These are phyloP conservation scores for Purpureocillium takamizusanense DNA, from an alignment of 2,329 filamentous ascomycete species.

Conservation along the genomic window DNA sequence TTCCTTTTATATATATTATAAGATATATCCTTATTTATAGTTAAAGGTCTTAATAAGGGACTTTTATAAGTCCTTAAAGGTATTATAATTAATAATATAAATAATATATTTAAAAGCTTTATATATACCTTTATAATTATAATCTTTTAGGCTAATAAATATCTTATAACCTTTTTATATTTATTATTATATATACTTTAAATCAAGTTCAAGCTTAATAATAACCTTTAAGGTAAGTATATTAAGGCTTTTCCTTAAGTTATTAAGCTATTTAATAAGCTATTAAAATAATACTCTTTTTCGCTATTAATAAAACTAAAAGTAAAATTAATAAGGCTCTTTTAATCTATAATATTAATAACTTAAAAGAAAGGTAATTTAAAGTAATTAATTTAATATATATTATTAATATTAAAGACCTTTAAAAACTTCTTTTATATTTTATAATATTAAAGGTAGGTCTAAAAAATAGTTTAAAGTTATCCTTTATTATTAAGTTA, in stretches of 20 bases:
- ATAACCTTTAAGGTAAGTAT: no score
- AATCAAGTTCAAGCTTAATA: background rate
- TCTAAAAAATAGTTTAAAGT: background rate
- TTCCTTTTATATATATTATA: background rate
- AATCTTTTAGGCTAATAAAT: background rate
- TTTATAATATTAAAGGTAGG: slow-evolving; percentile 1
- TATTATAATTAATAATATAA: background rate
- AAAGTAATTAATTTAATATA: no score
- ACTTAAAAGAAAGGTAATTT: no score
- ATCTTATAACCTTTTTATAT: background rate
- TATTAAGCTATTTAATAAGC: no score
- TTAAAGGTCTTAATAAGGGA: background rate
- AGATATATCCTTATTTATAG: background rate
- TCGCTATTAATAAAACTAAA: no score
- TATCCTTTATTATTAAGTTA: background rate
- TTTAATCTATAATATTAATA: no score
- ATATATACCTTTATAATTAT: background rate
- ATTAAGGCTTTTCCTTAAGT: no score
- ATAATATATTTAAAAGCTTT: background rate
- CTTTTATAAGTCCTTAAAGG: background rate
- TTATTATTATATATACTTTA: background rate
- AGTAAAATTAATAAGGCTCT: no score
- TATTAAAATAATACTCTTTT: no score
- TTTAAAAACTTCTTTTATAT: background rate
- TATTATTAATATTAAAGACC: no score